Evolutionary conservation across 805 yeast genomes (phyloP), one percentile per base, ranked within the genome.

Genomic region (Metschnikowia borealis): DNA sequence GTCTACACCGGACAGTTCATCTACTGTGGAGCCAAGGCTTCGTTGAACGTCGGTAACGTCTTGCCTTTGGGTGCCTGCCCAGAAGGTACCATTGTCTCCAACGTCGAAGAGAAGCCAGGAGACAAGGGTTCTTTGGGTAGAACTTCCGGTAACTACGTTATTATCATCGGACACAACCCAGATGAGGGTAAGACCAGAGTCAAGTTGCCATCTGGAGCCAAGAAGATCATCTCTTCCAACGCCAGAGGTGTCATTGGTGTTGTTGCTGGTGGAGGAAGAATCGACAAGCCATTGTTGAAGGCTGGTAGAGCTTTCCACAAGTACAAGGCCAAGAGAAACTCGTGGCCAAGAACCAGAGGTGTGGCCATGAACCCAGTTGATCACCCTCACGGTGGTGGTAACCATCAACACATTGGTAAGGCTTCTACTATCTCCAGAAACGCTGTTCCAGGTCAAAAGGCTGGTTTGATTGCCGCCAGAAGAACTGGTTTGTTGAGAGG

Each of bases 381-480:
- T 78, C 99, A 92, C 84, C 99, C 99, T 78, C 99, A 92, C 80
- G 99, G 99, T 89, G 98, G 99, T 92, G 99, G 99, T 92, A 91
- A 91, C 96, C 98, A 92, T 81, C 98, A 92, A 84, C 98, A 92
- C 80, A 44, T 44, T 44, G 98, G 98, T 90, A 92, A 92, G 85
- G 97, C 98, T 72, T 92, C 98, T 69, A 92, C 98, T 72, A 92
- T 92, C 71, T 86, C 96, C 67, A 89, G 98, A 87, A 96, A 96
- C 79, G 97, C 98, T 65, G 98, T 92, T 76, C 82, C 99, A 71
- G 99, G 99, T 89, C 99, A 92, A 84, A 92, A 92, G 95, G 96
- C 95, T 76, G 99, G 99, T 92, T 89, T 92, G 77, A 94, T 92
- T 78, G 99, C 99, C 71, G 99, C 99, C 78, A 90, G 99, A 89